Percentiles rank a stretch among this genome's conserved stretches.
Conservation (phyloP, 345 rosid species). For the Bruguiera sexangula region DNA sequence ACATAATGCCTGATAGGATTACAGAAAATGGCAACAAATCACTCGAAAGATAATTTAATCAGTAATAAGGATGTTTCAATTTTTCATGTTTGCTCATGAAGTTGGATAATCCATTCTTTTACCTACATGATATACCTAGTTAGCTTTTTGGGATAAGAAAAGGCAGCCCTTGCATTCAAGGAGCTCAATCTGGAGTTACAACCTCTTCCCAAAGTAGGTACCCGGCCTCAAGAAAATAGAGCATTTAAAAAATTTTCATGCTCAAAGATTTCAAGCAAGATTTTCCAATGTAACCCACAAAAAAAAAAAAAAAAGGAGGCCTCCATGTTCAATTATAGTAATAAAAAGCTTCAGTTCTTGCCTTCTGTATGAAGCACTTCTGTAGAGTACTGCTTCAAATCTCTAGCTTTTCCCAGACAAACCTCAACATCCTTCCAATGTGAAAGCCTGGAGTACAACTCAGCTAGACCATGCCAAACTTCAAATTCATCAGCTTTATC, state of each 20-base stretch:
- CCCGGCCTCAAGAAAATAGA: background rate
- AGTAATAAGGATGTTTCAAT: too few relatives aligned
- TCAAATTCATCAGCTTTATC: constrained; percentile 73
- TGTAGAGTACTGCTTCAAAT: constrained; percentile 65
- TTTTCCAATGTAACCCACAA: too few relatives aligned
- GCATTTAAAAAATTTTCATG: background rate
- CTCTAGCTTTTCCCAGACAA: constrained; percentile 73
- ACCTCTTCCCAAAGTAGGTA: background rate
- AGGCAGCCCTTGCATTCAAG: background rate
- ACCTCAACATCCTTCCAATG: constrained; percentile 92
- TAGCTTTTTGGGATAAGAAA: background rate
- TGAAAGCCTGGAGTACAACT: constrained; percentile 72
- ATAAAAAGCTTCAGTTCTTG: constrained; percentile 32
- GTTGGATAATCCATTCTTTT: background rate
- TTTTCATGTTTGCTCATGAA: background rate
- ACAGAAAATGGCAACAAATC: constrained; percentile 6
- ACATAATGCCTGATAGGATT: constrained; percentile 55
- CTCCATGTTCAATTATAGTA: background rate
- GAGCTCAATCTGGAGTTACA: background rate
- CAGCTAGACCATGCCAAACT: constrained; percentile 91
- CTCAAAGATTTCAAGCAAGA: background rate
- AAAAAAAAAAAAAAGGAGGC: background rate
- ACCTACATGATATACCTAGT: background rate
- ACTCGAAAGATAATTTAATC: background rate
- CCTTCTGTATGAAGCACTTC: constrained; percentile 80